phyloP scores from a whole-genome alignment of 2,329 filamentous ascomycete genomes.

The Scedosporium apiospermum region DNA sequence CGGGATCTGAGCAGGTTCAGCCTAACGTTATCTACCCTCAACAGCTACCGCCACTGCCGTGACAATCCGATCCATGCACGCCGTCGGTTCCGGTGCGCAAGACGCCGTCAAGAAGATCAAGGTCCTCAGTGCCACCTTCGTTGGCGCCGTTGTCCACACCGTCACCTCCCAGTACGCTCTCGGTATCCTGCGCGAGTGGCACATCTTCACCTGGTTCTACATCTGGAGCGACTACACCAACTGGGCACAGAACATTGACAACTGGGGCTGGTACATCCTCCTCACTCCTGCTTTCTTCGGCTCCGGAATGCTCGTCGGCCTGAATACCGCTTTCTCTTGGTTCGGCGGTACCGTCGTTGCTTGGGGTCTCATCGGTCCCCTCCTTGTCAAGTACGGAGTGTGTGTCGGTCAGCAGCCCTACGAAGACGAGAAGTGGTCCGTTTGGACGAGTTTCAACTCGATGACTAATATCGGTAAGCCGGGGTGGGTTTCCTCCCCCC shows the following conservation, averaged over 20 bases:
- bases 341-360: conserved; percentile 44
- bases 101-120: conserved; percentile 48
- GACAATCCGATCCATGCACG: conserved; percentile 55
- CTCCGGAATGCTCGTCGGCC: conserved; percentile 38
- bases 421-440: conserved; percentile 19
- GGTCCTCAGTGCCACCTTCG: conserved; percentile 41
- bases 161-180: conserved; percentile 49
- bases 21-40: not conserved
- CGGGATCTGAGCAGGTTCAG: not conserved
- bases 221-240: conserved; percentile 44
- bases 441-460: conserved; percentile 18
- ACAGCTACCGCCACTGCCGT: conserved; percentile 46
- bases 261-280: conserved; percentile 53
- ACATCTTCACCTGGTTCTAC: conserved; percentile 42
- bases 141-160: conserved; percentile 38
- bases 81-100: conserved; percentile 37
- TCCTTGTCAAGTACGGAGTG: conserved; percentile 39
- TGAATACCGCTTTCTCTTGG: conserved; percentile 49
- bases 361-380: conserved; percentile 41
- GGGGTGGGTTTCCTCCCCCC: conserved; percentile 23
- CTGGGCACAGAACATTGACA: conserved; percentile 41
- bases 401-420: conserved; percentile 31
- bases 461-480: conserved; percentile 19
- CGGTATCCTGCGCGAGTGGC: conserved; percentile 52
- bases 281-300: conserved; percentile 53